Evolutionary conservation across 169 alveolate genomes (phyloP).

Genomic region (Plasmodium cynomolgi): DNA sequence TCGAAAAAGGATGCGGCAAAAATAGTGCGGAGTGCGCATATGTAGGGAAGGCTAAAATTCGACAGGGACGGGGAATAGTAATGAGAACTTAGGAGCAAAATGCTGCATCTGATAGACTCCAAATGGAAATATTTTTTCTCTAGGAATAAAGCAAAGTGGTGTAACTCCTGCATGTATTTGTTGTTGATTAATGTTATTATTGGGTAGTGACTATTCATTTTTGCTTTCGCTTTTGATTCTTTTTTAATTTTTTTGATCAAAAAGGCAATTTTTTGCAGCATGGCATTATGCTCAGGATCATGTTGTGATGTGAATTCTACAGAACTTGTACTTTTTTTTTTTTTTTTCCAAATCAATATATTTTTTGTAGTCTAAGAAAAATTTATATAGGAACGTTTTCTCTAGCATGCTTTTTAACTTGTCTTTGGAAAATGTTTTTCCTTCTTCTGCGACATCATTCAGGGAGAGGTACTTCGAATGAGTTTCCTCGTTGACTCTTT

Average conservation of each 20-base stretch:
- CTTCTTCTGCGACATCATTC: slow-evolving; percentile 8
- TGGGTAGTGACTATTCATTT: not conserved
- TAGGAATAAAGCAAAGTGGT: not conserved
- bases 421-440: slow-evolving; percentile 1
- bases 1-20: slow-evolving; percentile 28
- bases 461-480: not conserved
- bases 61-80: not conserved
- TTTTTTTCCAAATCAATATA: slow-evolving; percentile 14
- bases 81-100: slow-evolving; percentile 19
- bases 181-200: not conserved
- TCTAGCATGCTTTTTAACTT: slow-evolving; percentile 19
- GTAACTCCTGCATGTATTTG: slow-evolving; percentile 19
- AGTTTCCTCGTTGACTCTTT: not conserved
- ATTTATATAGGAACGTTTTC: slow-evolving; percentile 37
- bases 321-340: not conserved
- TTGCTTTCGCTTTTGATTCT: not conserved
- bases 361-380: slow-evolving; percentile 58
- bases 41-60: slow-evolving; percentile 8
- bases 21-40: not conserved
- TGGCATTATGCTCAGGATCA: slow-evolving; percentile 20
- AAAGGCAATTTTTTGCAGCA: slow-evolving; percentile 11
- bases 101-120: slow-evolving; percentile 26
- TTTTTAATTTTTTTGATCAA: slow-evolving; percentile 45
- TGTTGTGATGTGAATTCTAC: not conserved
- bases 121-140: slow-evolving; percentile 15